Evolutionary conservation across 495 filamentous ascomycete species (phyloP).

Genomic region (Xylaria intraflava): DNA sequence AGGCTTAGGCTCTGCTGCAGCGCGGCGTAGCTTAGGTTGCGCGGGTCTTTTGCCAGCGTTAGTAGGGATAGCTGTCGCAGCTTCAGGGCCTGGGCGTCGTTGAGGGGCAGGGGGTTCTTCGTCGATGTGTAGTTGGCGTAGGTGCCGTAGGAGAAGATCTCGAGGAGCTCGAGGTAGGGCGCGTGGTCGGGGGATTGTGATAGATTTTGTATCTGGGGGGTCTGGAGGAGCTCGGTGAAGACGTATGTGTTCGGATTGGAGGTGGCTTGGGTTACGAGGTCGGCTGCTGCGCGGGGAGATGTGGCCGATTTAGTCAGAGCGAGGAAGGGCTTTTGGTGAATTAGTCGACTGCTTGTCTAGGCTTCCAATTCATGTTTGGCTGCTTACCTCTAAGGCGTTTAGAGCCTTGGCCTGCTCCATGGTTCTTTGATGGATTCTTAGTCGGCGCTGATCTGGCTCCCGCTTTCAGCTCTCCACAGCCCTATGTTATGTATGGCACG

Average conservation of each 20-base stretch:
- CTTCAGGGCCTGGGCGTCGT: slow-evolving; percentile 67
- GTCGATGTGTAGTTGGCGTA: slow-evolving; percentile 60
- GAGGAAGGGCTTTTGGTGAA: slow-evolving; percentile 63
- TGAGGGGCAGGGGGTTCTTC: slow-evolving; percentile 62
- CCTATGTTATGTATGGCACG: slow-evolving; percentile 3
- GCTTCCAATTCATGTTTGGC: not conserved
- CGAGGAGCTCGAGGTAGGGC: slow-evolving; percentile 65
- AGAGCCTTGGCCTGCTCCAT: slow-evolving; percentile 87
- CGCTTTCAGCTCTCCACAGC: slow-evolving; percentile 1
- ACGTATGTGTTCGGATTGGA: slow-evolving; percentile 82
- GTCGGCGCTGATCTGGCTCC: not conserved
- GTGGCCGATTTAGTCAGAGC: slow-evolving; percentile 79
- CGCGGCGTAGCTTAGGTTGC: slow-evolving; percentile 61
- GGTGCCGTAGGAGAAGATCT: slow-evolving; percentile 92
- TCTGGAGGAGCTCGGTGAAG: slow-evolving; percentile 87
- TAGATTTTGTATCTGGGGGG: slow-evolving; percentile 73
- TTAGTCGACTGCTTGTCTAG: slow-evolving; percentile 11
- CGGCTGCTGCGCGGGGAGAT: slow-evolving; percentile 74
- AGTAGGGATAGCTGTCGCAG: slow-evolving; percentile 88
- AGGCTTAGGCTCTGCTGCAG: slow-evolving; percentile 65
- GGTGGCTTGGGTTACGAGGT: slow-evolving; percentile 82
- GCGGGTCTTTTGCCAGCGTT: slow-evolving; percentile 55
- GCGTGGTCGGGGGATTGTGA: slow-evolving; percentile 38
- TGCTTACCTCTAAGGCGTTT: slow-evolving; percentile 61
- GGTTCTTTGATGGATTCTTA: slow-evolving; percentile 7